Evolutionary conservation across 257 asterid species (phyloP).

Genomic region (Avicennia marina): DNA sequence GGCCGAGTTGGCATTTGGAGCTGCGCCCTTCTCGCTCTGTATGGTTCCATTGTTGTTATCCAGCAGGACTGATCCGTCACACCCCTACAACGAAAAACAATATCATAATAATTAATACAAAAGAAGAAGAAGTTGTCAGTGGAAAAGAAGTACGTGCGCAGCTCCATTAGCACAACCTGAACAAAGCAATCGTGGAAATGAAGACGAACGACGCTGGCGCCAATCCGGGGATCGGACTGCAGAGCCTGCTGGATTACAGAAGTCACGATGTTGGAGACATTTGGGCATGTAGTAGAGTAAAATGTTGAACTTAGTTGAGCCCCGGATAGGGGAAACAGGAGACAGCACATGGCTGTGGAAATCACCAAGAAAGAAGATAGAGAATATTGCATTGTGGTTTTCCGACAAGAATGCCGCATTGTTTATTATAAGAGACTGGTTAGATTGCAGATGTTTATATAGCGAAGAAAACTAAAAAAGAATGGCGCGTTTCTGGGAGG

Average conservation of each 20-base stretch:
- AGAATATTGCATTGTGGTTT: no score
- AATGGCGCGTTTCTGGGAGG: no score
- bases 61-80: conserved; percentile 56
- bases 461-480: no score
- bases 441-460: no score
- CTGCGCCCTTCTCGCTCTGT: conserved; percentile 51
- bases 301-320: conserved; percentile 45
- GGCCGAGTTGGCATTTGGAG: conserved; percentile 43
- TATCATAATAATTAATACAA: no score
- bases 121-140: no score
- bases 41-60: conserved; percentile 46
- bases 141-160: no score
- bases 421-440: no score
- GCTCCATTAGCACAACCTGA: no score
- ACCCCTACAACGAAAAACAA: conserved; percentile 76
- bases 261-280: conserved; percentile 46
- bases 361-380: no score
- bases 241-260: conserved; percentile 44
- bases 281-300: conserved; percentile 55
- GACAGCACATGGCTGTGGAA: no score
- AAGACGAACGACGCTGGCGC: conserved; percentile 55
- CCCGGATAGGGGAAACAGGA: conserved; percentile 24
- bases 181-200: conserved; percentile 60
- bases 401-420: no score
- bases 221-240: conserved; percentile 50